A percentile compares a stretch with the other conserved stretches of the same genome.
These are phyloP conservation scores for Pleurotus cornucopiae DNA, from an alignment of 768 basidiomycete genomes.

Conservation along the genomic window DNA sequence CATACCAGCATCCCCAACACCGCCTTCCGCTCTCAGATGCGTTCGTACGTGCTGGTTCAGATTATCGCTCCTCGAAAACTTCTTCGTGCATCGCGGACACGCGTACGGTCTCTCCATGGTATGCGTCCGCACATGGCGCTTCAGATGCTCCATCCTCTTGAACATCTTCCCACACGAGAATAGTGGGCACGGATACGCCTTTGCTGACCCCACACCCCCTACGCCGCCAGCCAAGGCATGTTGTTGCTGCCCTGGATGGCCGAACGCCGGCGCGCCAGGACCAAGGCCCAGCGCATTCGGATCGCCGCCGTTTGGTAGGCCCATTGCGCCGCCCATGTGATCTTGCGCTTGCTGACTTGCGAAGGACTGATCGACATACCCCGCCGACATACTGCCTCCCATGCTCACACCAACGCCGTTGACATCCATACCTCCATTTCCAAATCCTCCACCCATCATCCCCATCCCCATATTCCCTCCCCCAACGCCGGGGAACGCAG, in stretches of 20 bases:
- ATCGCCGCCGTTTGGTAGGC: conserved; percentile 15
- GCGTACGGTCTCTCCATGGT: conserved; percentile 84
- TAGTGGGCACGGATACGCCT: conserved; percentile 78
- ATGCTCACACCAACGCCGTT: background rate
- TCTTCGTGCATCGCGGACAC: conserved; percentile 72
- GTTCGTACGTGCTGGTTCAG: conserved; percentile 83
- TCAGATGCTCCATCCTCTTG: conserved; percentile 91
- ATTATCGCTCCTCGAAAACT: conserved; percentile 87
- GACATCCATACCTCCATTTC: background rate
- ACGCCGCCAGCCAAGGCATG: background rate
- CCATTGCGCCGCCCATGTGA: conserved; percentile 18
- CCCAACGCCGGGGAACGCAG: background rate
- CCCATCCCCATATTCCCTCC: background rate
- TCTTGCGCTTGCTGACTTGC: conserved; percentile 17
- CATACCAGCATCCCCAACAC: conserved; percentile 22
- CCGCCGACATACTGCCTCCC: conserved; percentile 13
- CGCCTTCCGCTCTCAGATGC: conserved; percentile 49
- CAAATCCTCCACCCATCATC: conserved; percentile 1
- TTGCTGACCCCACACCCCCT: conserved; percentile 22
- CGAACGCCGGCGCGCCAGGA: conserved; percentile 1
- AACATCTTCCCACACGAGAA: conserved; percentile 82
- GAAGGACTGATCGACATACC: conserved; percentile 21
- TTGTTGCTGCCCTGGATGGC: background rate
- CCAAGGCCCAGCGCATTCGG: background rate
- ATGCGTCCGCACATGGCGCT: conserved; percentile 83